These are phyloP conservation scores for Houttuynia cordata DNA, from an alignment of 164 flowering plant genomes.

Conservation along the genomic window DNA sequence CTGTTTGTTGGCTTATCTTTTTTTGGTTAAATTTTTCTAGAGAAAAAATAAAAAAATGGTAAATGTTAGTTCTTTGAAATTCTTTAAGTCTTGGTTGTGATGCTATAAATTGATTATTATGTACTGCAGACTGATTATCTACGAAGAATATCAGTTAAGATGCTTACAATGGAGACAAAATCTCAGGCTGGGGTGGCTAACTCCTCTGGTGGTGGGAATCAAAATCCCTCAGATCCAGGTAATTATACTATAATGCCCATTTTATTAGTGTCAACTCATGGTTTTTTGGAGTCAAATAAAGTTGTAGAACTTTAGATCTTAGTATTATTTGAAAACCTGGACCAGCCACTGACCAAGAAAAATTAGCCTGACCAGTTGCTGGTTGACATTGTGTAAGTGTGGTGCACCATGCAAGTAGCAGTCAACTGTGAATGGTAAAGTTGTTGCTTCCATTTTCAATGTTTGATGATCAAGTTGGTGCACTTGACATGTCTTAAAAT, in stretches of 20 bases:
- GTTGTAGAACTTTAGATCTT: background rate
- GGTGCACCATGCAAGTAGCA: too few relatives aligned
- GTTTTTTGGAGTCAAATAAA: background rate
- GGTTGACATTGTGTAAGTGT: too few relatives aligned
- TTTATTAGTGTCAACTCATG: too few relatives aligned
- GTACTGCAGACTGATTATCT: conserved; percentile 47
- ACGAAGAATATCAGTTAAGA: conserved; percentile 53
- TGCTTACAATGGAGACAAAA: conserved; percentile 60
- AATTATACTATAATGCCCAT: background rate
- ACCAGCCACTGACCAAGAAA: too few relatives aligned
- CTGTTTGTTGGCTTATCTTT: background rate
- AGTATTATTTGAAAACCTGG: too few relatives aligned
- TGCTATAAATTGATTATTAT: too few relatives aligned
- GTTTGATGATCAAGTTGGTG: too few relatives aligned
- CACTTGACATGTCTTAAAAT: too few relatives aligned
- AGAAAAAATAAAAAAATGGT: too few relatives aligned
- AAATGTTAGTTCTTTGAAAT: background rate
- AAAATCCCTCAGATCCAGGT: conserved; percentile 36
- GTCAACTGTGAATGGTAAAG: too few relatives aligned
- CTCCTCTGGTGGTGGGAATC: conserved; percentile 18
- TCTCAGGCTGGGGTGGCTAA: conserved; percentile 23
- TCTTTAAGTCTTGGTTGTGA: background rate
- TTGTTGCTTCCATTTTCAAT: too few relatives aligned
- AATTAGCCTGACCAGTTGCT: too few relatives aligned
- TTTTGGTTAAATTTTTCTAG: background rate